Percentiles rank a stretch among this genome's conserved stretches.
Evolutionary conservation across 2,329 filamentous ascomycete species (phyloP).

Genomic region (Helotiales sp.): DNA sequence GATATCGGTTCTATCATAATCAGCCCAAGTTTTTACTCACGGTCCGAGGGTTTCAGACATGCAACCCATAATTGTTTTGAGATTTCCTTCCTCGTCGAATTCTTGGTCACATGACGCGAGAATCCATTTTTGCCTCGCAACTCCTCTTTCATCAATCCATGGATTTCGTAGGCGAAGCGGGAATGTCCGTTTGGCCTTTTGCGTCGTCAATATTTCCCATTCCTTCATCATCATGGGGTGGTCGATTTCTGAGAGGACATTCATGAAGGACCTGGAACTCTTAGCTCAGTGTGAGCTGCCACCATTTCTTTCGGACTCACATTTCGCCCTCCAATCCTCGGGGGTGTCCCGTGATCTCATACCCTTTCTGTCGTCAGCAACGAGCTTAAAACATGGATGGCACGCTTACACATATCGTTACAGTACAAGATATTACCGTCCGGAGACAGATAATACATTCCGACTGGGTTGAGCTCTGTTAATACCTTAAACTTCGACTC

Average conservation of each 20-base stretch:
- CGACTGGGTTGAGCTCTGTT: slow-evolving; percentile 79
- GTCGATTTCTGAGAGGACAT: slow-evolving; percentile 38
- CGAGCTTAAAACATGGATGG: neutral
- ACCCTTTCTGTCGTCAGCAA: slow-evolving; percentile 35
- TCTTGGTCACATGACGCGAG: slow-evolving; percentile 27
- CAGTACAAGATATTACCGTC: slow-evolving; percentile 62
- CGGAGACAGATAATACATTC: slow-evolving; percentile 67
- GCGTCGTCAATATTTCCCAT: slow-evolving; percentile 23
- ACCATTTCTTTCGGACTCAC: slow-evolving; percentile 35
- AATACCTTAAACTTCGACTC: slow-evolving; percentile 79
- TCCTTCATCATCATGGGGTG: slow-evolving; percentile 21
- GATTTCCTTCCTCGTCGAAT: slow-evolving; percentile 24
- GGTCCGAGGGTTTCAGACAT: slow-evolving; percentile 13
- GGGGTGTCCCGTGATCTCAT: slow-evolving; percentile 50
- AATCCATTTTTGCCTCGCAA: slow-evolving; percentile 26
- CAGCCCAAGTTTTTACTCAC: neutral
- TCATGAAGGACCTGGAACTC: slow-evolving; percentile 28
- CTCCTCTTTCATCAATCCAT: slow-evolving; percentile 20
- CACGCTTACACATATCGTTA: slow-evolving; percentile 58
- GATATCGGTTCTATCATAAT: slow-evolving; percentile 23
- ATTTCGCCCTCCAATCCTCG: slow-evolving; percentile 40
- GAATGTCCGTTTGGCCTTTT: slow-evolving; percentile 19
- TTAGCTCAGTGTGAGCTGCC: neutral
- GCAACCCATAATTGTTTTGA: slow-evolving; percentile 29
- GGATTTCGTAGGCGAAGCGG: slow-evolving; percentile 38